Base-by-base conservation (phyloP, 305 asterid genomes). In the Rubia peregrina region DNA sequence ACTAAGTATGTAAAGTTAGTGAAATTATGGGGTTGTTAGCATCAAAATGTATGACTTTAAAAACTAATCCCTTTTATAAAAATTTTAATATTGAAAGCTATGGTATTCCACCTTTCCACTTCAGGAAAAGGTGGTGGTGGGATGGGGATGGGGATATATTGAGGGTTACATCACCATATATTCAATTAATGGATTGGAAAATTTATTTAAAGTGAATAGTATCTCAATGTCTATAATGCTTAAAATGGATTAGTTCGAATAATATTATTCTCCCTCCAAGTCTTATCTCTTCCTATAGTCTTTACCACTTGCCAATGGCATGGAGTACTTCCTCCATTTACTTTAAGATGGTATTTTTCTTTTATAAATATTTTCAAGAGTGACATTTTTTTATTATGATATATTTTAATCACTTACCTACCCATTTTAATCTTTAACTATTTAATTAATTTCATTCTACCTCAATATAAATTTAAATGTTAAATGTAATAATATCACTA, bases 31-130 rank as follows among this genome's bases (percentile, higher is more conserved):
- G 56, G 56, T 49, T 49, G n/a, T 0, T 16, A 16, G 53, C 53
- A 12, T 46, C 53, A n/a, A n/a, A 12, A 46, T 1, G 4, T 5
- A 49, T 49, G 56, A 49, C 56, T 49, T 49, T 49, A 49, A 49
- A 49, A 49, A 49, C 21, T 49, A 49, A n/a, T n/a, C n/a, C n/a
- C 19, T 2, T 61, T 26, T 12, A 4, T 14, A 0, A n/a, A n/a
- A n/a, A n/a, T n/a, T n/a, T n/a, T n/a, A n/a, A n/a, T 36, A 33
- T 26, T 72, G 80, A 75, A 65, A 79, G 78, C 73, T 19, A 69
- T n/a, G n/a, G n/a, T n/a, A n/a, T n/a, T n/a, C n/a, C n/a, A n/a
- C n/a, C 9, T 60, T 62, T 26, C 42, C 60, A 56, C 66, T 56
- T 64, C 69, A 76, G 44, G 33, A 0, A n/a, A n/a, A n/a, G n/a